Percentiles rank a stretch among this genome's conserved stretches.
phyloP scores from a whole-genome alignment of 805 yeast genomes.

The Spathaspora gorwiae region DNA sequence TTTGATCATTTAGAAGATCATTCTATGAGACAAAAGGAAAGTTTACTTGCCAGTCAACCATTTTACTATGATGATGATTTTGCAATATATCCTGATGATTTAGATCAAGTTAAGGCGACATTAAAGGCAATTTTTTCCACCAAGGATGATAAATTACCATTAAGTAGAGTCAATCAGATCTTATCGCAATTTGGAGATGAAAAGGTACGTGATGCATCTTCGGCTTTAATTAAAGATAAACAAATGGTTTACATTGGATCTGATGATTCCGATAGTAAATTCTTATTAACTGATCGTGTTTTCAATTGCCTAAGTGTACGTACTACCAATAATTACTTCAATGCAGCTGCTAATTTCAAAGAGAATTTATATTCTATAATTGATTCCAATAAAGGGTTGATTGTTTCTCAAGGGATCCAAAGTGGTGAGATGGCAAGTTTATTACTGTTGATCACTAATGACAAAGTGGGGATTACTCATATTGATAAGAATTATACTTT shows the following conservation, averaged over 20 bases:
- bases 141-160: constrained; percentile 42
- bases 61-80: constrained; percentile 33
- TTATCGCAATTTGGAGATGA: constrained; percentile 44
- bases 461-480: constrained; percentile 40
- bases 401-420: constrained; percentile 50
- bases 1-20: constrained; percentile 47
- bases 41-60: constrained; percentile 40
- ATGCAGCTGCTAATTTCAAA: constrained; percentile 44
- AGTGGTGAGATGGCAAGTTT: constrained; percentile 63
- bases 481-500: constrained; percentile 53
- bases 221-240: constrained; percentile 48
- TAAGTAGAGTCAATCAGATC: constrained; percentile 42
- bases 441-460: constrained; percentile 48
- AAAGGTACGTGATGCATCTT: constrained; percentile 39
- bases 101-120: constrained; percentile 36
- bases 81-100: constrained; percentile 4
- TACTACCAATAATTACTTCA: constrained; percentile 26
- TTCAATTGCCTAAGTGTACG: constrained; percentile 15
- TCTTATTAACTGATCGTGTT: constrained; percentile 53
- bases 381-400: constrained; percentile 47
- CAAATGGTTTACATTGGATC: constrained; percentile 49
- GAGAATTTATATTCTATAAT: constrained; percentile 38
- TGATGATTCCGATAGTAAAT: constrained; percentile 39
- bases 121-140: constrained; percentile 60
- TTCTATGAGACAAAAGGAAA: constrained; percentile 72